Evolutionary conservation across 106 monocot genomes (phyloP), one percentile per base, ranked within the genome.

Genomic region (Acanthochlamys bracteata): DNA sequence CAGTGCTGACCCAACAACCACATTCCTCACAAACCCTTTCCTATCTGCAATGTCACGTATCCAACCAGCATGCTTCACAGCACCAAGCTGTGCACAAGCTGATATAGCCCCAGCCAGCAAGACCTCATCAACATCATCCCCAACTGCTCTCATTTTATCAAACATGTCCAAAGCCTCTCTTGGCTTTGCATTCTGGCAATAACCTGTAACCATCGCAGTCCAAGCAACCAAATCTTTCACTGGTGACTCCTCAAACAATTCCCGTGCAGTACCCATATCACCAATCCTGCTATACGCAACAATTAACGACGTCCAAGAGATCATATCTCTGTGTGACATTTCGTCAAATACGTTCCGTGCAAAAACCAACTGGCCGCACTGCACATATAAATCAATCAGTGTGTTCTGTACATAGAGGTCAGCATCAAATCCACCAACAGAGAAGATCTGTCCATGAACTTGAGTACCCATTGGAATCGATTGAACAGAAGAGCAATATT

Each of bases 201-300:
- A 92, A 25, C 86, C 82, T 0, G 79, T 80, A 20, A 92, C 66
- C 81, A 91, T 80, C 0, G 92, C 79, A 14, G 84, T 92, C 92
- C 92, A 92, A 0, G 84, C 74, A 22, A 87, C 74, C 60, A 67
- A 25, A 17, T 80, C 80, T 68, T 78, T 81, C 24, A 49, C 74
- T 1, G 73, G 76, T 40, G 74, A 61, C 15, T 7, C 49, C 16
- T 55, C 64, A 40, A 91, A 91, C 33, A 91, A 53, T 9, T 23
- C 60, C 55, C 56, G 73, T 0, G 83, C 86, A 10, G 55, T 54
- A 41, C 47, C 65, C 82, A 82, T 79, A 27, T 82, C 79, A 2
- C 76, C 79, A 13, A 16, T 76, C 60, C 65, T 79, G 4, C 67
- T 41, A 61, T 86, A 79, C 14, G 78, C 82, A 1, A 79, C 86